Evolutionary conservation across 345 rosid genomes (phyloP).

Genomic region (Draba incana): DNA sequence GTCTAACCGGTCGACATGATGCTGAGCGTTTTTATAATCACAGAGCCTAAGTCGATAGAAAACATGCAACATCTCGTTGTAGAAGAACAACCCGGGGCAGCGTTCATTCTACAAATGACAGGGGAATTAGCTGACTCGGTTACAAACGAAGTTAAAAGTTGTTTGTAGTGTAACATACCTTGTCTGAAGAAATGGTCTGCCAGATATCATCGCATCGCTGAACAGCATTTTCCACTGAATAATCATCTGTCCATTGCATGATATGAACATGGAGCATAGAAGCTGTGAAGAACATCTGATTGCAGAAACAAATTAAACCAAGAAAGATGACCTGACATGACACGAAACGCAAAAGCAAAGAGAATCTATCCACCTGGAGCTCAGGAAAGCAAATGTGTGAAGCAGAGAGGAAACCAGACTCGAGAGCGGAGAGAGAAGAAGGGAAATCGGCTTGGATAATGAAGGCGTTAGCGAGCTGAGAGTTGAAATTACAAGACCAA

Average conservation of each 20-base stretch:
- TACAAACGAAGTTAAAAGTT: neutral
- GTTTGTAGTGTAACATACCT: constrained; percentile 48
- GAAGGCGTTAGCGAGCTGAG: constrained; percentile 91
- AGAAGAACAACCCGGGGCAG: constrained; percentile 82
- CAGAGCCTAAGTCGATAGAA: constrained; percentile 83
- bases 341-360: neutral
- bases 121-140: constrained; percentile 16
- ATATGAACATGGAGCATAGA: constrained; percentile 87
- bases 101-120: constrained; percentile 55
- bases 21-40: constrained; percentile 88
- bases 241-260: constrained; percentile 86
- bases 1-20: constrained; percentile 88
- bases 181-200: constrained; percentile 68
- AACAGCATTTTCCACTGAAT: constrained; percentile 67
- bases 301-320: neutral
- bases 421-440: constrained; percentile 66
- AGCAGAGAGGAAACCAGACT: constrained; percentile 66
- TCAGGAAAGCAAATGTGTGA: constrained; percentile 68
- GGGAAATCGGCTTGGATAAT: constrained; percentile 80
- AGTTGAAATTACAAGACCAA: constrained; percentile 95
- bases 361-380: constrained; percentile 62
- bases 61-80: constrained; percentile 86
- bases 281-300: constrained; percentile 90
- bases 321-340: constrained; percentile 3
- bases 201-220: constrained; percentile 71